These are phyloP conservation scores for Choricystis sp. DNA, from an alignment of 139 green algal species.

Conservation along the genomic window DNA sequence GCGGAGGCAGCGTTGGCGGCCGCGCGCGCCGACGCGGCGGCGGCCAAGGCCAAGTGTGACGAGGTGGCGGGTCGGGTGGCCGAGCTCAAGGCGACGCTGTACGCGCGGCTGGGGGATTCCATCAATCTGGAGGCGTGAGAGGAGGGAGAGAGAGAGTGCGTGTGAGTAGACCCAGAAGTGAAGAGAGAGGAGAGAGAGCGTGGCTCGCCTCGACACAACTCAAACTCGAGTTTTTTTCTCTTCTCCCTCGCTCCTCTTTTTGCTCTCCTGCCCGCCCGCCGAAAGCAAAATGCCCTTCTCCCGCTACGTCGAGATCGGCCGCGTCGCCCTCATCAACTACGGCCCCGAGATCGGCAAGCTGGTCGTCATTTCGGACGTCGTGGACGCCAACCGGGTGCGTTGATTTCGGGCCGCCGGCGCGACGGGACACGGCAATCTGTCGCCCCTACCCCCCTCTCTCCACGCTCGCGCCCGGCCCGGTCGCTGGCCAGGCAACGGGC, in stretches of 20 bases:
- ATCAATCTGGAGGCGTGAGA: background rate
- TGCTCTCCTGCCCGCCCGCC: no score
- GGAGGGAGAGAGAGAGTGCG: background rate
- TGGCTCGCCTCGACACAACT: no score
- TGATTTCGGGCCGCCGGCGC: background rate
- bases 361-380: constrained; percentile 37
- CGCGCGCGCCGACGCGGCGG: background rate
- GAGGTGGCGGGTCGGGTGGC: background rate
- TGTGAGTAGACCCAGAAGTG: background rate
- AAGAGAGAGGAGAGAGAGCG: background rate
- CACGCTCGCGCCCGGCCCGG: no score
- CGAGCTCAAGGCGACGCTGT: background rate
- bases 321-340: constrained; percentile 79
- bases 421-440: no score
- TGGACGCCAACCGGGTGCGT: constrained; percentile 88
- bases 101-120: background rate
- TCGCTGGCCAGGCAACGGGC: no score
- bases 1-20: background rate
- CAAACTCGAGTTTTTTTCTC: no score
- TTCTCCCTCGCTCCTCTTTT: no score
- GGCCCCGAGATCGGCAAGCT: constrained; percentile 40
- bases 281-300: constrained; percentile 68
- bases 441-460: no score
- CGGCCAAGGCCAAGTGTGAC: background rate
- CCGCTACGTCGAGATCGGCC: constrained; percentile 86